These are phyloP conservation scores for Arthrobotrys megalospora DNA, from an alignment of 2,329 filamentous ascomycete species.

Conservation along the genomic window DNA sequence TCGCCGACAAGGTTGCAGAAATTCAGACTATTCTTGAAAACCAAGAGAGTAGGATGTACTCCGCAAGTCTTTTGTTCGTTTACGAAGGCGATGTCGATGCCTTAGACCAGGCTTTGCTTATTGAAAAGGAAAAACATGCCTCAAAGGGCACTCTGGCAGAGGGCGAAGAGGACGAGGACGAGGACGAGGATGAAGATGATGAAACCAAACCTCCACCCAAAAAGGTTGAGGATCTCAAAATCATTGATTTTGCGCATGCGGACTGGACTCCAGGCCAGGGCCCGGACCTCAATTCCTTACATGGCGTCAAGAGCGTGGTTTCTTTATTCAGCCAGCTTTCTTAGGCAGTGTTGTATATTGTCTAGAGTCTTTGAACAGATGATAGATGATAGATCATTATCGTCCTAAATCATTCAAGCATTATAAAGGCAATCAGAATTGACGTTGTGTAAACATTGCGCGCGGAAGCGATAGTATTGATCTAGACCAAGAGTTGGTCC, in stretches of 20 bases:
- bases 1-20: constrained; percentile 71
- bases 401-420: not conserved
- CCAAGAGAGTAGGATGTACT: constrained; percentile 79
- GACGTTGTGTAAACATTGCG: not conserved
- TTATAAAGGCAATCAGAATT: not conserved
- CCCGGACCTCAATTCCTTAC: constrained; percentile 85
- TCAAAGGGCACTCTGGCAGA: constrained; percentile 48
- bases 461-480: not conserved
- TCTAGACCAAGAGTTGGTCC: not conserved
- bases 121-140: constrained; percentile 65
- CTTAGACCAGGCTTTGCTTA: constrained; percentile 70
- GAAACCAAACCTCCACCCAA: constrained; percentile 69
- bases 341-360: constrained; percentile 12
- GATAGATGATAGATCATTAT: constrained; percentile 4
- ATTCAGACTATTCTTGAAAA: constrained; percentile 74
- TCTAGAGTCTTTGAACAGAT: not conserved
- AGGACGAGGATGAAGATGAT: constrained; percentile 71
- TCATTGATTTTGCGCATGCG: constrained; percentile 98
- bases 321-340: constrained; percentile 40
- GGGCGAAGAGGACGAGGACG: constrained; percentile 66
- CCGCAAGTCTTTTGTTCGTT: constrained; percentile 76
- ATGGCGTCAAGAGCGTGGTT: constrained; percentile 78
- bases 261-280: constrained; percentile 84
- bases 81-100: constrained; percentile 76
- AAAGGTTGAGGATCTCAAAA: constrained; percentile 82